Evolutionary conservation across 306 rosid species (phyloP).

Genomic region (Inga oerstediana): DNA sequence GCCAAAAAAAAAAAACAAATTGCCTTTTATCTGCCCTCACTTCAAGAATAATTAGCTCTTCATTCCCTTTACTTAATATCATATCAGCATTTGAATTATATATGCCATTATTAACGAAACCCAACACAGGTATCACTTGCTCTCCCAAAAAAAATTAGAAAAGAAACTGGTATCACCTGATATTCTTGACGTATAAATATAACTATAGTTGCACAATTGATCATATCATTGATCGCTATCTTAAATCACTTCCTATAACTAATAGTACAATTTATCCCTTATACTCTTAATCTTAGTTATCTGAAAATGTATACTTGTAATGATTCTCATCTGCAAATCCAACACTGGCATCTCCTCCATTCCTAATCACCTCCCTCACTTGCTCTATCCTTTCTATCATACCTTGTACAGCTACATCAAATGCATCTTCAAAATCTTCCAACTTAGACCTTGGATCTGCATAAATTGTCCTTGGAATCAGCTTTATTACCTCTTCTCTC

Average conservation of each 20-base stretch:
- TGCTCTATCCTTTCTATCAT: conserved; percentile 67
- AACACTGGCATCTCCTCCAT: conserved; percentile 73
- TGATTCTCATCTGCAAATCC: conserved; percentile 85
- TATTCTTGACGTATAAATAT: background rate
- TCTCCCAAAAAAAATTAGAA: too few species aligned
- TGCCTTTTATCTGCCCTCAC: background rate
- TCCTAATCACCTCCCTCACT: conserved; percentile 57
- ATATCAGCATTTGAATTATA: too few species aligned
- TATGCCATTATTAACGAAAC: background rate
- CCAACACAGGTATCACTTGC: background rate
- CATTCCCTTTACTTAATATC: too few species aligned
- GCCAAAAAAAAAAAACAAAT: too few species aligned
- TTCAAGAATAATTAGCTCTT: background rate
- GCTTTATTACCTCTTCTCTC: conserved; percentile 76
- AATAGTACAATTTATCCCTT: background rate
- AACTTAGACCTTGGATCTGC: conserved; percentile 62
- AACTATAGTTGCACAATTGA: background rate
- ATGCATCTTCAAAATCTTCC: conserved; percentile 65
- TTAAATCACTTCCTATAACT: background rate
- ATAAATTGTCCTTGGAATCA: conserved; percentile 75
- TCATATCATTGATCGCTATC: background rate
- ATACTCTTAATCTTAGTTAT: conserved; percentile 13
- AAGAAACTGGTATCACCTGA: background rate
- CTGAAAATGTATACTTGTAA: conserved; percentile 78
- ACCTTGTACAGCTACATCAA: conserved; percentile 70